Base-by-base conservation (phyloP, 257 asterid species). In the Nicotiana tabacum region DNA sequence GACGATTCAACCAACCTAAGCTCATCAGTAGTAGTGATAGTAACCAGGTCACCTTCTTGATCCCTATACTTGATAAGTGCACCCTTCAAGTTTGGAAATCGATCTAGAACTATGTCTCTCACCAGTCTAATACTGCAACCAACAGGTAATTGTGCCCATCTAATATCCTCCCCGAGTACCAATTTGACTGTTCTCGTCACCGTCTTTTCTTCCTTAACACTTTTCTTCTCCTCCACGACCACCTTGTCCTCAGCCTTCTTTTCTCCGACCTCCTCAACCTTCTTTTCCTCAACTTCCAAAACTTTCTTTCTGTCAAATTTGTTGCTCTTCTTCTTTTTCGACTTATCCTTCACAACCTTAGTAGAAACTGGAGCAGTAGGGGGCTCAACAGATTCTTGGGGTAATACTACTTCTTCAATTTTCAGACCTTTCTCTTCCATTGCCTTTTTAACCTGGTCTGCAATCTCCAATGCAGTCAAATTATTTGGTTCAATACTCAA, bases 31-130 rank as follows among this genome's bases (percentile, higher is more conserved):
- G 93, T 93, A 6, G 98, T 95, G 88, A 95, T 91, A 32, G 99
- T 95, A 67, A 95, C 90, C 90, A 95, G 87, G 84, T 95, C 99
- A 43, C 99, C 98, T 82, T 95, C 99, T 83, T 89, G 94, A 87
- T 95, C 99, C 89, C 89, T 92, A 51, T 93, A 93, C 91, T 95
- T 95, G 83, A 95, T 90, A 72, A 95, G 93, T 80, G 90, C 97
- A 18, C 97, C 99, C 87, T 90, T 92, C 88, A 95, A 86, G 82
- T 85, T 89, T 1, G 97, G 95, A 84, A 89, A 95, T 66, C 94
- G 93, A 85, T 92, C 95, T 24, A 89, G 81, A 83, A 91, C 95
- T 33, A 92, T 81, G 80, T 92, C 97, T 77, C 99, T 92, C 76
- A 91, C 95, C 70, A 89, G 85, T 76, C 91, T 89, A 80, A 90